Evolutionary conservation across 1,139 yeast genomes (phyloP).

Genomic region (Geotrichum restrictum): DNA sequence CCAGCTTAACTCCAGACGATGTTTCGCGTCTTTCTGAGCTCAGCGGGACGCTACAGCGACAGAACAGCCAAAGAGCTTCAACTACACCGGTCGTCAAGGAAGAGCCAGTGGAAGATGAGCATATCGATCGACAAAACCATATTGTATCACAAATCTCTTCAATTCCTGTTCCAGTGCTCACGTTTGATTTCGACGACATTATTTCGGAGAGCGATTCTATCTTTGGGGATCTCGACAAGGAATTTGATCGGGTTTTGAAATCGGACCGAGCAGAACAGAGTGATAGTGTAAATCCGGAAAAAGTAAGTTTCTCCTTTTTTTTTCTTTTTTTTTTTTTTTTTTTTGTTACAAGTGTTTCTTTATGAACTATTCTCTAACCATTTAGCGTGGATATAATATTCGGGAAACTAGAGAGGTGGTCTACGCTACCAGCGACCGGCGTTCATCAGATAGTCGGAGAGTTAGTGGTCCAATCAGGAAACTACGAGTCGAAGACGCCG

Average conservation of each 20-base stretch:
- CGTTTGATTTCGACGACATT: conserved; percentile 36
- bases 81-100: not conserved
- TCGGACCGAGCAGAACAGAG: conserved; percentile 1
- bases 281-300: conserved; percentile 29
- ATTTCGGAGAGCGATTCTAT: conserved; percentile 39
- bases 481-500: conserved; percentile 4
- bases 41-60: not conserved
- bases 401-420: conserved; percentile 36
- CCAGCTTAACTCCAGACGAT: conserved; percentile 36
- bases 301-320: conserved; percentile 22
- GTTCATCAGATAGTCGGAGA: conserved; percentile 18
- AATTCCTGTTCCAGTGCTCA: conserved; percentile 38
- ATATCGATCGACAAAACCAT: conserved; percentile 41
- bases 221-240: conserved; percentile 42
- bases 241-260: conserved; percentile 39
- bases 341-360: no score
- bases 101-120: not conserved
- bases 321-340: conserved; percentile 1
- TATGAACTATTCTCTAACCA: no score
- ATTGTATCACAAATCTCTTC: conserved; percentile 46
- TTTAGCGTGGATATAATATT: conserved; percentile 37
- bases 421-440: conserved; percentile 31
- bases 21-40: conserved; percentile 27
- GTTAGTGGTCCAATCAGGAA: conserved; percentile 31
- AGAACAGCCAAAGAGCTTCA: not conserved